phyloP scores from a whole-genome alignment of 306 rosid genomes.

The Amphicarpaea edgeworthii region DNA sequence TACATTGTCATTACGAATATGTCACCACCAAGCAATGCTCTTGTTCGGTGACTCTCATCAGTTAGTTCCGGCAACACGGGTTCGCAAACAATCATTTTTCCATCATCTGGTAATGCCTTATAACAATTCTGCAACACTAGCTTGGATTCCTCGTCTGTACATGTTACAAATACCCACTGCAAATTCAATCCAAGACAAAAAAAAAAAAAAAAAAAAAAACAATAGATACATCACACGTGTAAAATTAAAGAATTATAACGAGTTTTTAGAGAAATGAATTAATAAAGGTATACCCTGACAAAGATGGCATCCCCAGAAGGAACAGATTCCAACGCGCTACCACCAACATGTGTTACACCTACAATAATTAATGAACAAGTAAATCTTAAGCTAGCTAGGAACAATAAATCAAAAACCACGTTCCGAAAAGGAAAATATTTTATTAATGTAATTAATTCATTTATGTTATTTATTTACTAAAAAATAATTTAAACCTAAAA shows the following conservation, averaged over 20 bases:
- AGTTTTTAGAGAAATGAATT: not conserved
- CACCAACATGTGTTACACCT: constrained; percentile 73
- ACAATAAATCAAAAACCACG: no score
- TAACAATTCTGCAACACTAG: constrained; percentile 61
- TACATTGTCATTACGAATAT: constrained; percentile 77
- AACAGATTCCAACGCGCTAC: constrained; percentile 66
- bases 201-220: no score
- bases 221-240: no score
- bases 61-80: constrained; percentile 69
- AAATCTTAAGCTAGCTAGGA: no score
- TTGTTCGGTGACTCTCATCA: constrained; percentile 72
- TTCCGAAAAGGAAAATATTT: no score
- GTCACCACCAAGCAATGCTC: constrained; percentile 69
- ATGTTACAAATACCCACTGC: constrained; percentile 74
- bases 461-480: no score
- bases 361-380: not conserved
- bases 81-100: constrained; percentile 78
- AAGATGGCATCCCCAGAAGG: constrained; percentile 70
- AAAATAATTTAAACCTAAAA: no score
- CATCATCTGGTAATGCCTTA: constrained; percentile 70
- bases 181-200: not conserved
- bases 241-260: no score
- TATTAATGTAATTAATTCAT: no score
- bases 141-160: constrained; percentile 79
- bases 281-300: constrained; percentile 58